Evolutionary conservation across 2,329 filamentous ascomycete genomes (phyloP), one percentile per base, ranked within the genome.

Genomic region (Aspergillus novofumigatus): DNA sequence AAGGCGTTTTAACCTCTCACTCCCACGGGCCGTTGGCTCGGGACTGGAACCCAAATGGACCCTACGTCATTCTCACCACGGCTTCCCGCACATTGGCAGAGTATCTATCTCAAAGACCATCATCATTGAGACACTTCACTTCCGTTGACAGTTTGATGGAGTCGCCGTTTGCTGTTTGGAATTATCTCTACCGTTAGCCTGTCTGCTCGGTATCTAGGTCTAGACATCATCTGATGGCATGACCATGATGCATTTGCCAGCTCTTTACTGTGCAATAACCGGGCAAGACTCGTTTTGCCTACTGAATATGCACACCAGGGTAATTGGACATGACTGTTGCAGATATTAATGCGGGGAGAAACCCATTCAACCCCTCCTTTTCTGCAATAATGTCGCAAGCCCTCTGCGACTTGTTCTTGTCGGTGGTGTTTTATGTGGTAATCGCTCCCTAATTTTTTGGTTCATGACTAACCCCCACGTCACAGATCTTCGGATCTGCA

Each of bases 401-500:
- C 14, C 5, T 38, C 32, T 38, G 32, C 32, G 14, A 38, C 32
- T 38, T 38, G 52, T 55, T 42, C 48, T 23, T 49, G 32, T 20
- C 14, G 23, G 42, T 35, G 48, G 21, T 50, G 32, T 38, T 38
- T 17, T 38, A 17, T 17, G 14, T 38, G 32, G 14, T 38, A 38
- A 38, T 38, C 32, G 32, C 32, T 38, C 14, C 14, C 32, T 38
- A n/a, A 17, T 17, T n/a, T 29, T 45, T 49, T 48, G 29, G 48
- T 41, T 35, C 51, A 58, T 49, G 28, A 52, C 50, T 44, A 51
- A 44, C 52, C 63, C 65, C 64, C 65, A 66, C 66, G 64, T 65
- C 64, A 66, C 59, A 51, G 66, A 68, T 67, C 65, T 62, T 65
- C 66, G 49, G 61, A 68, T 68, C 65, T 55, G 60, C 64, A 56